phyloP scores from a whole-genome alignment of 2,329 filamentous ascomycete species.

The Colletotrichum sp. region DNA sequence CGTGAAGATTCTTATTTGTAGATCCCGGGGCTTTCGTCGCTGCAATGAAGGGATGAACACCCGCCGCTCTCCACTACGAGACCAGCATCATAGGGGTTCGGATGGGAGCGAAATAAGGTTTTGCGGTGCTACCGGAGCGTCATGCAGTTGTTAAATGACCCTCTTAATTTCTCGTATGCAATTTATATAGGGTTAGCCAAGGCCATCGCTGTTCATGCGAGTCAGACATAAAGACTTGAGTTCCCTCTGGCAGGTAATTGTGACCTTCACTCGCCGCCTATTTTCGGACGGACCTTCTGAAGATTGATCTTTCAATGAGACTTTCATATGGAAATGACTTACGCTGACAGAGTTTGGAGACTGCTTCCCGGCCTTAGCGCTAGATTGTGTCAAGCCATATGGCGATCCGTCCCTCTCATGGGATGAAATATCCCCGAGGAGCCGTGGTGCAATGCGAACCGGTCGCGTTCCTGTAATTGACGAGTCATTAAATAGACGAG shows the following conservation, averaged over 20 bases:
- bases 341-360: neutral
- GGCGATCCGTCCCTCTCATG: neutral
- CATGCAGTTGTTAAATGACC: neutral
- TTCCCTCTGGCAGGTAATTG: neutral
- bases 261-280: neutral
- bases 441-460: neutral
- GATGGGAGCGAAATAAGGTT: neutral
- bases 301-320: fast-evolving
- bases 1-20: neutral
- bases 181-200: slow-evolving; percentile 5
- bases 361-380: neutral
- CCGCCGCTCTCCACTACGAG: neutral
- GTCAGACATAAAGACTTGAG: neutral
- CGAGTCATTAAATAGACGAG: neutral
- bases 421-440: neutral
- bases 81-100: neutral
- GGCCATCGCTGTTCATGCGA: neutral
- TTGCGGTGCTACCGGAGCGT: neutral
- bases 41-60: neutral
- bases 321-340: neutral
- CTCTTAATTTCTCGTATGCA: neutral
- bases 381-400: neutral
- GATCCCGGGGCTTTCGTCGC: neutral
- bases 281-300: neutral
- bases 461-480: neutral